These are phyloP conservation scores for Chernovozyma aurita DNA, from an alignment of 1,139 yeast genomes.

Conservation along the genomic window DNA sequence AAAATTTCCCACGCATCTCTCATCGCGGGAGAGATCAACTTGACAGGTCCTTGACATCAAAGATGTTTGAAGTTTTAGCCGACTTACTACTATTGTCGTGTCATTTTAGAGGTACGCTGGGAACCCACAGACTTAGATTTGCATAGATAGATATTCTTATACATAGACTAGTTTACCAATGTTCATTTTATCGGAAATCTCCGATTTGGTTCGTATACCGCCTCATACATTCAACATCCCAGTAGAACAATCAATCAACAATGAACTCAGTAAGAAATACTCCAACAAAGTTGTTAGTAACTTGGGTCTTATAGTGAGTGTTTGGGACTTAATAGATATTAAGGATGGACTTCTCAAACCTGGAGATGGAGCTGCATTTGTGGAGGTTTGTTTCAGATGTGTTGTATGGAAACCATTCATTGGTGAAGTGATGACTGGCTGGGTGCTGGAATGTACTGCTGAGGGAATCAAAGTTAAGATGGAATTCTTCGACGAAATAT, in stretches of 20 bases:
- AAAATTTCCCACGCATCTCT: no score
- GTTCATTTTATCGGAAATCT: constrained; percentile 78
- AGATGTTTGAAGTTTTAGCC: no score
- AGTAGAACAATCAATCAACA: constrained; percentile 63
- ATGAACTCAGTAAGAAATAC: constrained; percentile 79
- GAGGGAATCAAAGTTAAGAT: constrained; percentile 82
- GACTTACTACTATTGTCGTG: no score
- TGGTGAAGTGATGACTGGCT: constrained; percentile 91
- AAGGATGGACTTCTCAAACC: constrained; percentile 89
- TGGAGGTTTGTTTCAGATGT: constrained; percentile 69
- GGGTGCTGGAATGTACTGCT: constrained; percentile 82
- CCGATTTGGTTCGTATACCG: constrained; percentile 83
- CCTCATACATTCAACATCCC: constrained; percentile 80
- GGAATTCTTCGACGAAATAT: constrained; percentile 89
- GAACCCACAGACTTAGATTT: no score
- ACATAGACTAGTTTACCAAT: constrained; percentile 38
- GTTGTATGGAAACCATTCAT: constrained; percentile 89
- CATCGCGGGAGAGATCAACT: no score
- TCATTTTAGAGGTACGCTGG: no score
- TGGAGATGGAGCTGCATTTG: constrained; percentile 92
- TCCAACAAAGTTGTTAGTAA: constrained; percentile 80
- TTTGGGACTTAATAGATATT: constrained; percentile 76
- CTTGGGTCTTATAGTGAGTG: constrained; percentile 76
- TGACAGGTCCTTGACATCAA: no score
- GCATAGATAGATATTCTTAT: no score